Conservation (phyloP, 1,284 basidiomycete species). For the Apiotrichum mycotoxinovorans region DNA sequence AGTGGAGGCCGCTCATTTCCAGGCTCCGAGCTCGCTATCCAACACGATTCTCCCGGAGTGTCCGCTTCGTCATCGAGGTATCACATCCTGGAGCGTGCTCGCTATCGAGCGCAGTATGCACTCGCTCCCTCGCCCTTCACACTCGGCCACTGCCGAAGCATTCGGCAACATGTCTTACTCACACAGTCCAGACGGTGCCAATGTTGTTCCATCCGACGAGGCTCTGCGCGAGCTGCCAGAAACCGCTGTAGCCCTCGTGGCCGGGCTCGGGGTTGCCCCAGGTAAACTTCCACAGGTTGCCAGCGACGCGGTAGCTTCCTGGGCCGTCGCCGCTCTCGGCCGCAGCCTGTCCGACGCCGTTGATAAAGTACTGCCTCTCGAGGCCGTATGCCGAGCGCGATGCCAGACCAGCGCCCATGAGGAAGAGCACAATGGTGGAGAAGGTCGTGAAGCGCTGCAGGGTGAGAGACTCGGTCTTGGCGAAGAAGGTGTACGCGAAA, state of each 20-base stretch:
- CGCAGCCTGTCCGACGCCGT: conserved; percentile 62
- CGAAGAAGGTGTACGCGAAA: conserved; percentile 47
- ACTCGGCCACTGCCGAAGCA: too few relatives aligned
- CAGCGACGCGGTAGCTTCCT: conserved; percentile 69
- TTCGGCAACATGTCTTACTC: conserved; percentile 31
- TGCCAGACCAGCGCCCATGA: conserved; percentile 84
- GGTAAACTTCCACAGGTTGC: conserved; percentile 78
- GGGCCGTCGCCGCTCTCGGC: conserved; percentile 77
- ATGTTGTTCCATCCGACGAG: conserved; percentile 45
- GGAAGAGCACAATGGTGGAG: conserved; percentile 78
- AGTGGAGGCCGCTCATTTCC: too few relatives aligned
- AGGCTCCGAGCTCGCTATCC: too few relatives aligned
- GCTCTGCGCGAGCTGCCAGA: conserved; percentile 25
- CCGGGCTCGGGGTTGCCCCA: conserved; percentile 67
- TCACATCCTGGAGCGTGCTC: neutral
- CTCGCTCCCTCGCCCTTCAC: too few relatives aligned
- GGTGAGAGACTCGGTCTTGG: conserved; percentile 39
- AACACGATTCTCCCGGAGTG: too few relatives aligned
- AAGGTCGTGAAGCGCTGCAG: conserved; percentile 70
- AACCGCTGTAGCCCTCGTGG: conserved; percentile 52
- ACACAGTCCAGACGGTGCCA: conserved; percentile 60
- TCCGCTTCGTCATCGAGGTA: neutral
- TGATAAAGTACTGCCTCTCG: conserved; percentile 63
- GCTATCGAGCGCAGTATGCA: neutral
- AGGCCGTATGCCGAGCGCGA: conserved; percentile 66